Conservation (phyloP, 139 green algal genomes). For the Ettlia oleoabundans region DNA sequence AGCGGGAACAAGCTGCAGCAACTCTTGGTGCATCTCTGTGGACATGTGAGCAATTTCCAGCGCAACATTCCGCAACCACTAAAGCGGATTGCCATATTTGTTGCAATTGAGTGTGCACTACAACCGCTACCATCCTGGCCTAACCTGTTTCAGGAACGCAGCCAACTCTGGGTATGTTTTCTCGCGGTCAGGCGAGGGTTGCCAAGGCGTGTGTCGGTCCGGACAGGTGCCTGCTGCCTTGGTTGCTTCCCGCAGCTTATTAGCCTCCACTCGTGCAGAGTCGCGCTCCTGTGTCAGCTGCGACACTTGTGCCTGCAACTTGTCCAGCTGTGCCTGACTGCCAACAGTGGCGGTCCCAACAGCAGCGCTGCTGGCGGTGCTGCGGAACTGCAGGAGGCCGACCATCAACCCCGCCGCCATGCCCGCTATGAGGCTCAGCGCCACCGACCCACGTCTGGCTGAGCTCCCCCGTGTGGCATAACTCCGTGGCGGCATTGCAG, state of each 20-base stretch:
- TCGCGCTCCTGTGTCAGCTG: not conserved
- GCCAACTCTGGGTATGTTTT: constrained; percentile 51
- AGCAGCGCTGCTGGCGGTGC: not conserved
- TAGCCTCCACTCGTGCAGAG: not conserved
- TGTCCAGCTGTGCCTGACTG: not conserved
- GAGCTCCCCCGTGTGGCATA: not conserved
- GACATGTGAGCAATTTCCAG: no score
- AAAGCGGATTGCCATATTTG: no score
- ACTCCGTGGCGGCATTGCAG: no score
- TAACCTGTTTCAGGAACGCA: constrained; percentile 47
- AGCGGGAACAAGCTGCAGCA: no score
- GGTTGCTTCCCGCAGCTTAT: not conserved
- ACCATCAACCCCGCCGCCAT: constrained; percentile 9
- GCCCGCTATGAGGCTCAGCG: constrained; percentile 4
- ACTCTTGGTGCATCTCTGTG: no score
- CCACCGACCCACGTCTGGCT: not conserved
- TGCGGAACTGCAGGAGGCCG: not conserved
- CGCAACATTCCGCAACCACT: no score
- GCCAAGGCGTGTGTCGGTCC: constrained; percentile 52
- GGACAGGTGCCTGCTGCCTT: not conserved
- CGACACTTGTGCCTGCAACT: not conserved
- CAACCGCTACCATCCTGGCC: not conserved
- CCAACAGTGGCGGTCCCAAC: not conserved
- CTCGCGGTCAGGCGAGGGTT: constrained; percentile 36
- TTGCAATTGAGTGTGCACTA: no score